Conservation (phyloP, 2,329 filamentous ascomycete genomes). For the Colletotrichum chlorophyti region DNA sequence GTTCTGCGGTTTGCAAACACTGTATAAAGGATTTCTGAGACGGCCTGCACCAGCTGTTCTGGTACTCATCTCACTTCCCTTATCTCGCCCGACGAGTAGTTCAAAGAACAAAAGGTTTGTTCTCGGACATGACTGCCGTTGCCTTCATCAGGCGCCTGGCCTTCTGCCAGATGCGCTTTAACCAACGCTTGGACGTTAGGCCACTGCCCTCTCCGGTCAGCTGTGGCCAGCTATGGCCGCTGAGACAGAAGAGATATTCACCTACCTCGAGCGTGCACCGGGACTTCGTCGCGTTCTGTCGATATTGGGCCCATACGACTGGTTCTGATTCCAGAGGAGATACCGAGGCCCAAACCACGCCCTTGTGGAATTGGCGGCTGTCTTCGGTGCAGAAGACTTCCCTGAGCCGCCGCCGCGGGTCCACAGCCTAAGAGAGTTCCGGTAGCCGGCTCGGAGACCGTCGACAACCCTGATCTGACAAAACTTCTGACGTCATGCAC, state of each 20-base stretch:
- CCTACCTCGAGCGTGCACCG: background rate
- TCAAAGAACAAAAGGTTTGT: no score
- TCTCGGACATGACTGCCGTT: no score
- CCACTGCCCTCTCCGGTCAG: background rate
- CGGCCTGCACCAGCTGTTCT: no score
- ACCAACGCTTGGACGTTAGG: background rate
- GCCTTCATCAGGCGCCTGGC: no score
- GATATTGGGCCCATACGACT: background rate
- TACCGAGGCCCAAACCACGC: constrained; percentile 10
- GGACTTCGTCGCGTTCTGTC: background rate
- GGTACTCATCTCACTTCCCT: no score
- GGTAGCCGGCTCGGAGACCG: constrained; percentile 39
- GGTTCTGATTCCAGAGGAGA: constrained; percentile 17
- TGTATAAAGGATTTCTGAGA: no score
- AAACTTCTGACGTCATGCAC: constrained; percentile 38
- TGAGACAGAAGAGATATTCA: background rate
- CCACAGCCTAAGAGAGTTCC: constrained; percentile 32
- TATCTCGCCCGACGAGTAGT: no score
- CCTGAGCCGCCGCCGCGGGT: no score
- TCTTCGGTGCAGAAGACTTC: background rate
- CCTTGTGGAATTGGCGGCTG: background rate
- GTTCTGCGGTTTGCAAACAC: no score
- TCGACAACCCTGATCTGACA: constrained; percentile 35
- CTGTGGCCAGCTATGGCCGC: background rate
- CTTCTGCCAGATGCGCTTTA: no score